phyloP scores from a whole-genome alignment of 345 rosid species.

The Citrus reticulata region DNA sequence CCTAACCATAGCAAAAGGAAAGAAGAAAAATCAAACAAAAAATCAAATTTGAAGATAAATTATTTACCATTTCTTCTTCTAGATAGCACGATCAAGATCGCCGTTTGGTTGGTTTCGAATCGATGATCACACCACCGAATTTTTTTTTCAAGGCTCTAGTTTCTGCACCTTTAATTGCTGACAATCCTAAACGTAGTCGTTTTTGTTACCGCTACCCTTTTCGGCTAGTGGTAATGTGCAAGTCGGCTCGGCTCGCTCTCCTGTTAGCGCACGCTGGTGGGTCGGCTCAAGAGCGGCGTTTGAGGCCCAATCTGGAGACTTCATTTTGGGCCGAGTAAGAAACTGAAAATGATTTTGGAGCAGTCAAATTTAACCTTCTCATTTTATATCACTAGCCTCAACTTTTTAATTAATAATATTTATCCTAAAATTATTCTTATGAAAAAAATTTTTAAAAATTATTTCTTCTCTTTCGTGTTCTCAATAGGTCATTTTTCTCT shows the following conservation, averaged over 20 bases:
- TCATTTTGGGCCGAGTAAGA: background rate
- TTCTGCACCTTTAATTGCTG: background rate
- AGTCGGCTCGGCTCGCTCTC: background rate
- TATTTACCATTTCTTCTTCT: conserved; percentile 9
- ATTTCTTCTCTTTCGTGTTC: no score
- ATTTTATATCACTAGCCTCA: no score
- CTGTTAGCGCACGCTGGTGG: background rate
- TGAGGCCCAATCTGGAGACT: background rate
- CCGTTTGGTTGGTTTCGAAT: background rate
- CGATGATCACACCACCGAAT: background rate
- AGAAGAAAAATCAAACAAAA: background rate
- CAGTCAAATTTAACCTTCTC: no score
- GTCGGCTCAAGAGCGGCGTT: background rate
- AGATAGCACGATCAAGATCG: background rate
- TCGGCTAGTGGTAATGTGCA: no score
- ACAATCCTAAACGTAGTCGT: background rate
- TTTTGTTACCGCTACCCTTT: background rate
- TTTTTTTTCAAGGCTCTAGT: background rate
- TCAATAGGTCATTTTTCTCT: no score
- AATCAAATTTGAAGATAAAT: background rate
- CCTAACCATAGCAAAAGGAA: background rate
- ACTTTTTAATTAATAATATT: no score
- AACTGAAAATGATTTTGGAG: no score
- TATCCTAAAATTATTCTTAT: no score
- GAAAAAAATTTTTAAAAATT: no score